Conservation (phyloP, 805 yeast species). For the Jamesozyma rosinii region DNA sequence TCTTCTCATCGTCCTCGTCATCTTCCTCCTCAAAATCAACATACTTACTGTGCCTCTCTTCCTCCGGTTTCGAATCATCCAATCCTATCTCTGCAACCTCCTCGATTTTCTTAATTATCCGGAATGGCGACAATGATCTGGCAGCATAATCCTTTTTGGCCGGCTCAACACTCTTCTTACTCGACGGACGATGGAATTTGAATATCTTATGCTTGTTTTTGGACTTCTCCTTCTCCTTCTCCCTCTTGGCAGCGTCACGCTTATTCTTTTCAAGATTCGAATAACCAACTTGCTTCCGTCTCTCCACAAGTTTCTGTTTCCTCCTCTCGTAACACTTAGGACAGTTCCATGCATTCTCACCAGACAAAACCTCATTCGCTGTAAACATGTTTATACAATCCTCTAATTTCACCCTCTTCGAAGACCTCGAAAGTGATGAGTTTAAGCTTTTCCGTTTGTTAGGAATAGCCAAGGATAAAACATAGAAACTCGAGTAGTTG, state of each 20-base stretch:
- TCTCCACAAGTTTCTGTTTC: neutral
- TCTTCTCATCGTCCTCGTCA: constrained; percentile 4
- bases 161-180: neutral
- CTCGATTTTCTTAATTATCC: constrained; percentile 10
- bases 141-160: constrained; percentile 5
- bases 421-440: constrained; percentile 18
- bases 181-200: neutral
- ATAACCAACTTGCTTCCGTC: neutral
- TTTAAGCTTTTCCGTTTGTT: constrained; percentile 13
- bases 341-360: constrained; percentile 80
- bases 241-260: neutral
- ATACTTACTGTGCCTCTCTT: constrained; percentile 1
- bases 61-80: neutral
- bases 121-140: constrained; percentile 28
- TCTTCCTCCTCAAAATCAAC: constrained; percentile 3
- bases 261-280: neutral
- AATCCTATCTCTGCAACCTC: neutral
- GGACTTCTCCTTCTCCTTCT: neutral
- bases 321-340: constrained; percentile 44
- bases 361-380: constrained; percentile 51
- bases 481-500: constrained; percentile 53
- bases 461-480: constrained; percentile 56
- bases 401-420: constrained; percentile 39
- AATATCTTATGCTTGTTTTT: constrained; percentile 2
- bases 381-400: constrained; percentile 58